phyloP scores from a whole-genome alignment of 2,329 filamentous ascomycete species.

The Metarhizium humberi region DNA sequence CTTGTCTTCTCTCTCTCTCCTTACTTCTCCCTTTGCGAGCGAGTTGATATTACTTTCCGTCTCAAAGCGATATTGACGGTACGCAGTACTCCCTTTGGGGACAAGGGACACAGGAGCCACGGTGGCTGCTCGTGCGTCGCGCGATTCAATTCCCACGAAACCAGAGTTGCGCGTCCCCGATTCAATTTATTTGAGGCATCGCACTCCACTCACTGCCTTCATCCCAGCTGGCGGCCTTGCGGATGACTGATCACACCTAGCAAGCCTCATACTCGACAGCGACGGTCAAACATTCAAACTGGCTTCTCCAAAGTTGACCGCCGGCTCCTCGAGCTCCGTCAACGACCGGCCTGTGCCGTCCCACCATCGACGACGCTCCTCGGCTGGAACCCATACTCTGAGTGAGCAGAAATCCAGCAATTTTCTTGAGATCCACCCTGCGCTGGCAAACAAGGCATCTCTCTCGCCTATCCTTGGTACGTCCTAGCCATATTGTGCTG shows the following conservation, averaged over 20 bases:
- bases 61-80: not conserved
- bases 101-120: not conserved
- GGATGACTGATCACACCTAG: not conserved
- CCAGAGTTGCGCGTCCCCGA: not conserved
- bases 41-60: not conserved
- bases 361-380: slow-evolving; percentile 42
- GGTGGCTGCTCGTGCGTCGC: not conserved
- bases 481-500: slow-evolving; percentile 14
- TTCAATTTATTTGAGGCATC: not conserved
- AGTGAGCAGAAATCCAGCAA: slow-evolving; percentile 21
- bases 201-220: not conserved
- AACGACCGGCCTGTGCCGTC: slow-evolving; percentile 37
- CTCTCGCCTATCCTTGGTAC: slow-evolving; percentile 50
- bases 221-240: not conserved
- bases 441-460: slow-evolving; percentile 18
- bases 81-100: not conserved
- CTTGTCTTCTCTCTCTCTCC: not conserved
- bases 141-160: not conserved
- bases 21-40: not conserved
- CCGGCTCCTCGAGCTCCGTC: slow-evolving; percentile 46
- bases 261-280: slow-evolving; percentile 2
- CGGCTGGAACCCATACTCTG: slow-evolving; percentile 24
- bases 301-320: slow-evolving; percentile 39
- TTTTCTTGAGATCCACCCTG: slow-evolving; percentile 21
- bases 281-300: slow-evolving; percentile 28